These are phyloP conservation scores for Planoprotostelium fungivorum DNA, from an alignment of 78 protist genomes.

Conservation along the genomic window DNA sequence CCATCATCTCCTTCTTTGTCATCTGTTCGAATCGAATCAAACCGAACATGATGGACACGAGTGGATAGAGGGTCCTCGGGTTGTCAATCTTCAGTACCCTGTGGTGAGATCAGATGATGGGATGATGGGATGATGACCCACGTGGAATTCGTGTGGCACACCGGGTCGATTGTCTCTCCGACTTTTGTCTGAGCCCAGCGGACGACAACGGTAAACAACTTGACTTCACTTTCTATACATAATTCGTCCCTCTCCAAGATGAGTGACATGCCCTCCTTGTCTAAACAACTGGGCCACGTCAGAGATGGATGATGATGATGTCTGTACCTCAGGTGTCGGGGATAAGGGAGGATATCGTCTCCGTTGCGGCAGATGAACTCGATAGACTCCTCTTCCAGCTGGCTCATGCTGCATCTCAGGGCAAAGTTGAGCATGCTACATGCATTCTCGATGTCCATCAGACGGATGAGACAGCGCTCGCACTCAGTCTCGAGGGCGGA, in stretches of 20 bases:
- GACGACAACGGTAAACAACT: neutral
- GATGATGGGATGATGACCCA: neutral
- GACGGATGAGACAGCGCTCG: neutral
- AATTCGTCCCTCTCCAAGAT: neutral
- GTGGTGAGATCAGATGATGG: neutral
- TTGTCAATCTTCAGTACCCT: neutral
- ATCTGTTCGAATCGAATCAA: neutral
- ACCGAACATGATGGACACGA: neutral
- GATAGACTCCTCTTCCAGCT: neutral
- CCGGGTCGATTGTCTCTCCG: neutral
- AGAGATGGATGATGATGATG: too few species aligned
- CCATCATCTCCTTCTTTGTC: neutral
- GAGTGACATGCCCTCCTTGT: neutral
- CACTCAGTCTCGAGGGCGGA: neutral
- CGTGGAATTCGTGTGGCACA: neutral
- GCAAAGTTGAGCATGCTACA: neutral
- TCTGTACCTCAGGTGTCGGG: neutral
- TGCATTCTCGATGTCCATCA: neutral
- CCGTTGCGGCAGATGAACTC: neutral
- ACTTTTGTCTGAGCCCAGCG: neutral
- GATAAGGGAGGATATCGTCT: neutral
- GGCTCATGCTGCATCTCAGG: neutral
- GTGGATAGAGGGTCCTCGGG: neutral
- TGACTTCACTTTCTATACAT: neutral
- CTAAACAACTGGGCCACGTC: neutral